phyloP scores from a whole-genome alignment of 192 early-diverging fungal species.

The Coemansia sp. region DNA sequence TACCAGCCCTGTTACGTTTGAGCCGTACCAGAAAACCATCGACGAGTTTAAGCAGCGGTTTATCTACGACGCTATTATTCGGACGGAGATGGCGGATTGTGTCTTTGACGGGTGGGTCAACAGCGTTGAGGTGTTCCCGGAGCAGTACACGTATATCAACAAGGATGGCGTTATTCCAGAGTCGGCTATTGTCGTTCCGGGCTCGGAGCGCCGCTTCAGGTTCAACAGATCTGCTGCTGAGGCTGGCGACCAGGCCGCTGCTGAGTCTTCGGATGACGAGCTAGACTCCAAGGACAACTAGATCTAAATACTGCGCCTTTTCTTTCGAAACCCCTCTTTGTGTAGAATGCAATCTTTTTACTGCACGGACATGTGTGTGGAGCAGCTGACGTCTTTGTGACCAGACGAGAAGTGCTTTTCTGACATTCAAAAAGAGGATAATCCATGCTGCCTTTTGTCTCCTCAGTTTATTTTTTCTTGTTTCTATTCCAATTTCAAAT shows the following conservation, averaged over 20 bases:
- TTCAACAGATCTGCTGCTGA: not conserved
- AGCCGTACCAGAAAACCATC: constrained; percentile 66
- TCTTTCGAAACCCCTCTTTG: not conserved
- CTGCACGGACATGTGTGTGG: not conserved
- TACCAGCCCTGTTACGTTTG: constrained; percentile 57
- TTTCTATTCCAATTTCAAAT: not conserved
- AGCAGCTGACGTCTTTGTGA: not conserved
- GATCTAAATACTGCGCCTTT: not conserved
- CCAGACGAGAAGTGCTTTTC: too few relatives aligned
- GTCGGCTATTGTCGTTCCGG: constrained; percentile 40
- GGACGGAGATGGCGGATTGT: constrained; percentile 67
- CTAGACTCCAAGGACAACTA: constrained; percentile 32
- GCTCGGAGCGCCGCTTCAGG: constrained; percentile 7
- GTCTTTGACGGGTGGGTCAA: constrained; percentile 57
- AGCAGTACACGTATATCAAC: constrained; percentile 50
- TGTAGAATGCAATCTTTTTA: not conserved
- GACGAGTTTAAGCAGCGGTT: constrained; percentile 83
- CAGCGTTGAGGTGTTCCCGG: constrained; percentile 46
- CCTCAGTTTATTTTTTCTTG: not conserved
- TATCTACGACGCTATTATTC: constrained; percentile 79
- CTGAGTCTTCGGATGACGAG: constrained; percentile 37
- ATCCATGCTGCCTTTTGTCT: not conserved
- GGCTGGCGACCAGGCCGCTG: constrained; percentile 1
- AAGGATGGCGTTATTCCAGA: constrained; percentile 49
- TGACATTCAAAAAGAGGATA: not conserved